Base-by-base conservation (phyloP, 768 basidiomycete genomes). In the Pholiota conissans region DNA sequence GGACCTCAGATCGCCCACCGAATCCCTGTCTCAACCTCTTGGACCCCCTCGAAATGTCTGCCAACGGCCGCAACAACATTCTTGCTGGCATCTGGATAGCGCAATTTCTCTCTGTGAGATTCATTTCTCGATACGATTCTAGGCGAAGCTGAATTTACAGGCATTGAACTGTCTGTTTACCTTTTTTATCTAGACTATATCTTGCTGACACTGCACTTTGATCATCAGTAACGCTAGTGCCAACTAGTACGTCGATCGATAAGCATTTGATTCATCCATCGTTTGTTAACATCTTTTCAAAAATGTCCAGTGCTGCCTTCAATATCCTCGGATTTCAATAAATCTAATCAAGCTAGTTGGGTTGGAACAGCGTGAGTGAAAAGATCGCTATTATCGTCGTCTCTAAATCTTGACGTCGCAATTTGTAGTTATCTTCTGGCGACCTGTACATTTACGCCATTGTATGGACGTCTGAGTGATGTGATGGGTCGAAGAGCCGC, bases 401-500 rank as follows among this genome's bases (percentile, higher is more conserved):
- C 32, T n/a, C 28, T 55, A 45, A 24, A 28, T 48, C 26, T 28
- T n/a, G 22, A 29, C 18, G 5, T 3, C 32, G 16, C 27, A 18
- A 39, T 18, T 5, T 20, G 9, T 60, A 91, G 89, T 6, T 92
- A 89, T 69, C 73, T 93, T 7, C 79, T 93, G 18, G 88, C 91
- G 11, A 90, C 83, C 13, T 90, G 87, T 69, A 90, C 90, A 0
- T 92, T 93, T 62, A 92, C 90, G 1, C 91, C 90, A 0, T 76
- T 93, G 5, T 93, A 93, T 67, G 91, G 91, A 32, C 84, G 90
- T 18, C 72, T 93, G n/a, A 89, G 84, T 66, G 84, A 90, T 68
- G 87, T 89, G 11, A 67, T 92, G 70, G 91, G 91, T 9, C 77
- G 91, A 24, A 77, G 82, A 60, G 83, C 81, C 35, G 90, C 90